A percentile compares a stretch with the other conserved stretches of the same genome.
These are phyloP conservation scores for Plantago ovata DNA, from an alignment of 257 asterid species.

Conservation along the genomic window DNA sequence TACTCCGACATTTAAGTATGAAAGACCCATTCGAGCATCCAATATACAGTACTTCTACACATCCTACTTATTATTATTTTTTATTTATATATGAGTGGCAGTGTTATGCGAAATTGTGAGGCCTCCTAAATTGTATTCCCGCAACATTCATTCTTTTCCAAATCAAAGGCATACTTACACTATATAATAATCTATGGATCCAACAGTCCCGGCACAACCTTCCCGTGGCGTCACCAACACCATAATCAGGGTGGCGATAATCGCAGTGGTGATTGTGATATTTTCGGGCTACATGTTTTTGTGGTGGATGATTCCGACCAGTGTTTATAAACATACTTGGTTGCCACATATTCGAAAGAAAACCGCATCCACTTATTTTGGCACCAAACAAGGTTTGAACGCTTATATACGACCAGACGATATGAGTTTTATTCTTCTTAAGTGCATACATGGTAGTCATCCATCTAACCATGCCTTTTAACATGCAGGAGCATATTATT, in stretches of 20 bases:
- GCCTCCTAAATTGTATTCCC: no score
- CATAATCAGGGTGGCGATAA: constrained; percentile 31
- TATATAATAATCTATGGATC: not conserved
- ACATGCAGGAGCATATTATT: constrained; percentile 45
- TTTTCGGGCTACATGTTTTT: constrained; percentile 48
- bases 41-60: no score
- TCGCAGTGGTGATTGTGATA: constrained; percentile 31
- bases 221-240: constrained; percentile 25
- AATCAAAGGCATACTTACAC: no score
- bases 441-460: not conserved
- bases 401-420: no score
- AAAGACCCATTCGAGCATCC: no score
- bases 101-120: no score
- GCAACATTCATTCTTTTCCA: no score
- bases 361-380: constrained; percentile 67
- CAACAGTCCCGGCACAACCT: constrained; percentile 7
- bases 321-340: constrained; percentile 41
- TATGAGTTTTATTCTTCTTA: no score
- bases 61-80: no score
- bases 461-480: not conserved
- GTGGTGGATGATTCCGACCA: constrained; percentile 65
- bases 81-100: no score
- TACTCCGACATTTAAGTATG: no score
- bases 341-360: constrained; percentile 35
- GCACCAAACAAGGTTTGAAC: constrained; percentile 54